Conservation (phyloP, 1,139 yeast genomes). For the Geotrichum histeridarum region DNA sequence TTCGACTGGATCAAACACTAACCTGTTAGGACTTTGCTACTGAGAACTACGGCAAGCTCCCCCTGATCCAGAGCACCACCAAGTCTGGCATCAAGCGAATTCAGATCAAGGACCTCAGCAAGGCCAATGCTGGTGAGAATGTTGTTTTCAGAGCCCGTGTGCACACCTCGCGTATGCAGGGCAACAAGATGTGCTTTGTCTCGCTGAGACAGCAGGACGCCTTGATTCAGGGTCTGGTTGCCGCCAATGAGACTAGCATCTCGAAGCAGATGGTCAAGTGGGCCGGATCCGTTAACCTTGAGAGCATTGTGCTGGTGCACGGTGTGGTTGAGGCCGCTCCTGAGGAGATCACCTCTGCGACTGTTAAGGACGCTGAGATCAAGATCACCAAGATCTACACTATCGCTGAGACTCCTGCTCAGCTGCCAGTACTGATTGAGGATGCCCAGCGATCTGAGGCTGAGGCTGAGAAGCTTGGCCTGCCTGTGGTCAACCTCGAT, state of each 20-base stretch:
- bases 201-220: constrained; percentile 86
- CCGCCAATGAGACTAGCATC: constrained; percentile 59
- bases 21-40: constrained; percentile 61
- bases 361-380: constrained; percentile 86
- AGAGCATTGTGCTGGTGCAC: constrained; percentile 84
- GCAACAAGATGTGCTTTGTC: constrained; percentile 88
- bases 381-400: constrained; percentile 67
- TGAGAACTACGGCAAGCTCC: constrained; percentile 83
- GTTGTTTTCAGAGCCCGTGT: constrained; percentile 89
- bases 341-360: constrained; percentile 83
- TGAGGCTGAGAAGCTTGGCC: constrained; percentile 85
- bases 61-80: constrained; percentile 68
- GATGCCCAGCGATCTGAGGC: constrained; percentile 95
- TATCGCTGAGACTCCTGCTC: constrained; percentile 84
- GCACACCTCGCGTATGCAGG: constrained; percentile 90
- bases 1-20: background rate
- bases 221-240: constrained; percentile 77
- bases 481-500: constrained; percentile 92
- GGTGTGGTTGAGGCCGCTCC: constrained; percentile 82
- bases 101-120: constrained; percentile 49
- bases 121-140: constrained; percentile 66
- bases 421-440: constrained; percentile 88
- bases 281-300: constrained; percentile 81
- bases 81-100: constrained; percentile 61
- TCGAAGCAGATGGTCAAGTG: constrained; percentile 97